Percentiles rank a stretch among this genome's conserved stretches.
Conservation (phyloP, 805 yeast genomes). For the Blastobotrys parvus region DNA sequence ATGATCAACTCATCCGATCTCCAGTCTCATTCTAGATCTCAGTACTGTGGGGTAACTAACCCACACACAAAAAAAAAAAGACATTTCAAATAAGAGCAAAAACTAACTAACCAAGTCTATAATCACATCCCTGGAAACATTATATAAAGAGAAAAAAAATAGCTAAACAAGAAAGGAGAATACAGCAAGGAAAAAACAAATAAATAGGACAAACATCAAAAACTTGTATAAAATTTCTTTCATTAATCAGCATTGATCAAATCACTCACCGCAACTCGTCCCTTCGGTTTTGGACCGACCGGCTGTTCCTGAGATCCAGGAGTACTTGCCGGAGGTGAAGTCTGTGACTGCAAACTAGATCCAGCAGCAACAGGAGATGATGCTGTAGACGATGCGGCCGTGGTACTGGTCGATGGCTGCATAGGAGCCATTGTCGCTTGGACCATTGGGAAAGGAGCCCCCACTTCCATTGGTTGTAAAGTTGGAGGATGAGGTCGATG, state of each 20-base stretch:
- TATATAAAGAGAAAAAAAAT: background rate
- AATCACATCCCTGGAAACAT: too few species aligned
- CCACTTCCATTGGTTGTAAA: slow-evolving; percentile 20
- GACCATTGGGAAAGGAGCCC: slow-evolving; percentile 4
- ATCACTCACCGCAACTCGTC: slow-evolving; percentile 1
- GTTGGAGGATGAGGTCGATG: slow-evolving; percentile 18
- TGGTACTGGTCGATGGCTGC: background rate
- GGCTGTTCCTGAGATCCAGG: too few species aligned
- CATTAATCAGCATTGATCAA: background rate
- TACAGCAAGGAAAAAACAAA: background rate
- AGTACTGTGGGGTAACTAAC: too few species aligned
- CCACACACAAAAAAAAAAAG: too few species aligned
- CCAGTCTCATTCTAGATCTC: too few species aligned
- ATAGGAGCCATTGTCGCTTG: background rate
- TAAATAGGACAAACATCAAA: background rate
- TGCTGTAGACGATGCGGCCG: background rate
- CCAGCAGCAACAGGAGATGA: background rate
- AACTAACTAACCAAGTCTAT: too few species aligned
- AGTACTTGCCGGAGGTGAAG: background rate
- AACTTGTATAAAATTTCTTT: too few species aligned
- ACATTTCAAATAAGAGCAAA: too few species aligned
- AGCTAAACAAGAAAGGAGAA: background rate
- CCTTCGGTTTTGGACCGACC: background rate
- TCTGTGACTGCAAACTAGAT: background rate
- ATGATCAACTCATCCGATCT: too few species aligned